Percentiles rank a stretch among this genome's conserved stretches.
phyloP scores from a whole-genome alignment of 768 basidiomycete genomes.

The Tulasnella sp. region DNA sequence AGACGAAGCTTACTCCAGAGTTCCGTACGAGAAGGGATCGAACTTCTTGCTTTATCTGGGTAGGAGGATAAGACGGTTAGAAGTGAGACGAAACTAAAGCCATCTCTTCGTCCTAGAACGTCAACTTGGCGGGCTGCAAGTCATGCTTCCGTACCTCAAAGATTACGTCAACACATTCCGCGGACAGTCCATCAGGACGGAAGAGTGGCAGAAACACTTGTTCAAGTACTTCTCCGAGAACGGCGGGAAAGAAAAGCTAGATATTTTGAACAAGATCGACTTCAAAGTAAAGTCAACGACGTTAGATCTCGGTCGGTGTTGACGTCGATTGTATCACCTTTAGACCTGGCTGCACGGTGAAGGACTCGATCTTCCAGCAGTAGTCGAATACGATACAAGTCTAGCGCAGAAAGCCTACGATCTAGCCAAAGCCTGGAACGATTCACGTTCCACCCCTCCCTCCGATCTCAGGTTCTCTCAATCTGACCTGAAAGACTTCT shows the following conservation, averaged over 20 bases:
- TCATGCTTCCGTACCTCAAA: conserved; percentile 75
- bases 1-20: conserved; percentile 30
- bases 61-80: conserved; percentile 29
- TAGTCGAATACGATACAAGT: conserved; percentile 65
- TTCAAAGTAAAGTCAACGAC: conserved; percentile 54
- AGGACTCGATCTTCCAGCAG: conserved; percentile 61
- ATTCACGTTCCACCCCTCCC: conserved; percentile 45
- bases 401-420: conserved; percentile 62
- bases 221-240: conserved; percentile 58
- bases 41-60: conserved; percentile 83
- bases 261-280: conserved; percentile 58
- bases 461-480: conserved; percentile 47
- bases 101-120: conserved; percentile 39
- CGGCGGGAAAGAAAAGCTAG: conserved; percentile 52
- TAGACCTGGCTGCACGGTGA: conserved; percentile 83
- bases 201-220: conserved; percentile 75
- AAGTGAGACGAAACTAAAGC: not conserved
- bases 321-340: not conserved
- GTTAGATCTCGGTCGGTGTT: not conserved
- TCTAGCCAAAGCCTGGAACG: conserved; percentile 69
- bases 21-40: conserved; percentile 86
- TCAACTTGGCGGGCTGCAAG: conserved; percentile 70
- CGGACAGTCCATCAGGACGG: conserved; percentile 70
- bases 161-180: conserved; percentile 75
- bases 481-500: conserved; percentile 55